A percentile compares a stretch with the other conserved stretches of the same genome.
Conservation (phyloP, 2,329 filamentous ascomycete genomes). For the Aspergillus nomiae region DNA sequence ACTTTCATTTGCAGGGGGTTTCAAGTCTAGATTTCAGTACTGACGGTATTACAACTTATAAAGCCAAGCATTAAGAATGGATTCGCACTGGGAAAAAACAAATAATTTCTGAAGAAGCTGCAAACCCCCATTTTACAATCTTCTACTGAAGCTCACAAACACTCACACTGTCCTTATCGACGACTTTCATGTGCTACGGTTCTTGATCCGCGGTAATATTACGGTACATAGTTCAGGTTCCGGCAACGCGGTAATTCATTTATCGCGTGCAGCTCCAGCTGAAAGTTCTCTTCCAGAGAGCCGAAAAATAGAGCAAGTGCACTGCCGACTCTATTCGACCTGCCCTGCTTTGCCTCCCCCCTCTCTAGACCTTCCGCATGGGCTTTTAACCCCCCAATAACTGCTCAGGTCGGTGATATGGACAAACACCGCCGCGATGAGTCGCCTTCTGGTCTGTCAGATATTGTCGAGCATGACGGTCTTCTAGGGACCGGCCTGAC, state of each 20-base stretch:
- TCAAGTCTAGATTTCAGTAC: neutral
- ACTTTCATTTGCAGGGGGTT: neutral
- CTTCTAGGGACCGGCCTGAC: constrained; percentile 52
- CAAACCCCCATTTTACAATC: neutral
- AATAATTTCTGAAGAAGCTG: neutral
- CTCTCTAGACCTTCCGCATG: constrained; percentile 26
- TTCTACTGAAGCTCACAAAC: neutral
- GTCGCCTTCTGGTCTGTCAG: constrained; percentile 46
- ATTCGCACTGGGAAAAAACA: neutral
- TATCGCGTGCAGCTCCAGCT: constrained; percentile 29
- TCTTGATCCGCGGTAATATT: constrained; percentile 1
- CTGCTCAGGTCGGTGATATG: constrained; percentile 37
- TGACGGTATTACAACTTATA: neutral
- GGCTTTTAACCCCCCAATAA: constrained; percentile 26
- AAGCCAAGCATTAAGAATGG: neutral
- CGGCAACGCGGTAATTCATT: constrained; percentile 31
- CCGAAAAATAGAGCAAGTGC: neutral
- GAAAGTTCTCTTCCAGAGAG: constrained; percentile 1
- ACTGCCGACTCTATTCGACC: constrained; percentile 11
- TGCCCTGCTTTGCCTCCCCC: constrained; percentile 11
- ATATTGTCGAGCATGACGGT: constrained; percentile 46
- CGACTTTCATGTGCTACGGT: neutral
- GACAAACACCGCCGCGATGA: constrained; percentile 49
- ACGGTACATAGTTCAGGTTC: neutral
- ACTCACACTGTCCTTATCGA: neutral